A percentile compares a stretch with the other conserved stretches of the same genome.
Evolutionary conservation across 208 protist genomes (phyloP).

Genomic region (Crithidia fasciculata): DNA sequence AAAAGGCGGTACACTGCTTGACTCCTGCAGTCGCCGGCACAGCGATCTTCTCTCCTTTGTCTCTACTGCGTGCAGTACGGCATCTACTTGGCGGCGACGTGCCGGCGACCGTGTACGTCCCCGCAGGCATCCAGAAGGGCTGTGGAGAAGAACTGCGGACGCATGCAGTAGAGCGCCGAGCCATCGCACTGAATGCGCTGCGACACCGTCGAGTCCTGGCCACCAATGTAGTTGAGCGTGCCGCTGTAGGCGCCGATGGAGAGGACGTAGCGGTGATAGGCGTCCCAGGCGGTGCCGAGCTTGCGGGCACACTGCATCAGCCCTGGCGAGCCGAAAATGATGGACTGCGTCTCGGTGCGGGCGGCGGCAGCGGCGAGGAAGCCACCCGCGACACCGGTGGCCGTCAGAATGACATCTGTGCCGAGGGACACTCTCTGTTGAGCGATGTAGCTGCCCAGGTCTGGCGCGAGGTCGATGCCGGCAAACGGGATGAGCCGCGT

Average conservation of each 20-base stretch:
- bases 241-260: slow-evolving; percentile 51
- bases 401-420: slow-evolving; percentile 47
- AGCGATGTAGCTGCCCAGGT: slow-evolving; percentile 34
- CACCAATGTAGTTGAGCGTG: slow-evolving; percentile 60
- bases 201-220: slow-evolving; percentile 51
- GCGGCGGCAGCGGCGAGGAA: slow-evolving; percentile 50
- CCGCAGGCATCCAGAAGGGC: slow-evolving; percentile 40
- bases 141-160: slow-evolving; percentile 48
- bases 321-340: slow-evolving; percentile 68
- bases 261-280: slow-evolving; percentile 62
- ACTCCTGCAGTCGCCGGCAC: no score
- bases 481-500: slow-evolving; percentile 50
- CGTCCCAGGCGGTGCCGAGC: slow-evolving; percentile 28
- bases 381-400: slow-evolving; percentile 57
- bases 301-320: slow-evolving; percentile 54
- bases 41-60: neutral
- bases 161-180: slow-evolving; percentile 39
- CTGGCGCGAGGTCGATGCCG: slow-evolving; percentile 23
- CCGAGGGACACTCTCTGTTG: slow-evolving; percentile 6
- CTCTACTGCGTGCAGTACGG: neutral
- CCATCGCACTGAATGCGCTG: slow-evolving; percentile 53
- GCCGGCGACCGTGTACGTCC: slow-evolving; percentile 32
- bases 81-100: slow-evolving; percentile 3
- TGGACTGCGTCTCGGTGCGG: slow-evolving; percentile 35
- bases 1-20: no score